Evolutionary conservation across 2,329 filamentous ascomycete species (phyloP), one percentile per base, ranked within the genome.

Genomic region (Beauveria sp.): DNA sequence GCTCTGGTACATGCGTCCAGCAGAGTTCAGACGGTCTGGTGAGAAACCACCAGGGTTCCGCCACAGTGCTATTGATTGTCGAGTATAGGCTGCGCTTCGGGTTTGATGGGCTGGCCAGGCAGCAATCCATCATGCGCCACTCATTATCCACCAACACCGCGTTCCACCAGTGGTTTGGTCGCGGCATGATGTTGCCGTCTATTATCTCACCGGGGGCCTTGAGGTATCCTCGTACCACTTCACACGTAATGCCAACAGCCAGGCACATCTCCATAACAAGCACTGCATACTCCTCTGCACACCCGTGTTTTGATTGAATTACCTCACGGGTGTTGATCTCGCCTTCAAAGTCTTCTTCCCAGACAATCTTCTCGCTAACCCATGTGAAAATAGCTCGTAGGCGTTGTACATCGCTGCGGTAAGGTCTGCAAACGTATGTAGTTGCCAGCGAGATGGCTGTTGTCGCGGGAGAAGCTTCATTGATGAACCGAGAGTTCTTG

Each of bases 131-230:
- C 66, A 97, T 89, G 55, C 94, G 89, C 94, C 94, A 99, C 75
- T 97, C 92, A 24, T 90, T 88, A 72, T 99, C 94, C 9, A 97
- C 87, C 41, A 97, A 77, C 20, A 97, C 91, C 0, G 91, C 87
- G 67, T 99, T 99, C 94, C 94, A 99, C 86, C 90, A 97, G 75
- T 99, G 94, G 69, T 99, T 99, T 0, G 93, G 83, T 34, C 88
- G 85, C n/a, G 91, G 90, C 72, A 93, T 85, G 62, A 88, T 88
- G 64, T 89, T 90, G 48, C 92, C 79, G 67, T 97, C 92, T 1
- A 89, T 79, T 8, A 87, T 77, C 68, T 97, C 94, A 0, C 93
- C 93, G 0, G 94, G 94, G 1, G 84, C 81, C 72, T 99, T 99
- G 61, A 99, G 84, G 70, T 94, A 97, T 0, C 94, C 94, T 63